phyloP scores from a whole-genome alignment of 768 basidiomycete genomes.

The Lentinula sp. region DNA sequence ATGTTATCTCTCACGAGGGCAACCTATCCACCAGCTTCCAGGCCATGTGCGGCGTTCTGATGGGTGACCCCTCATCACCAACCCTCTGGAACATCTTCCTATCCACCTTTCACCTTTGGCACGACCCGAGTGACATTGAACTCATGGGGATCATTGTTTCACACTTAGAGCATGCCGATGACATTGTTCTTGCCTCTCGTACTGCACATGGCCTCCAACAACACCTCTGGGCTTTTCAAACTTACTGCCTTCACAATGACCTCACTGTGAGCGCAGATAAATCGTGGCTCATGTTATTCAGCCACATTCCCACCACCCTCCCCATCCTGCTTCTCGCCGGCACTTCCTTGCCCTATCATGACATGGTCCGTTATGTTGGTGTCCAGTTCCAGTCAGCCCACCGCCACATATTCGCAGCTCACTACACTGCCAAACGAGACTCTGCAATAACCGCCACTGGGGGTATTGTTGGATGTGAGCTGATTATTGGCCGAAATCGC shows the following conservation, averaged over 20 bases:
- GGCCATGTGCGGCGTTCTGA: too few species aligned
- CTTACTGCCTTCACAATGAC: background rate
- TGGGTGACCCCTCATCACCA: too few species aligned
- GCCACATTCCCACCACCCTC: background rate
- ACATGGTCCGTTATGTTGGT: background rate
- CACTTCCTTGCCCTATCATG: background rate
- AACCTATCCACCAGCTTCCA: too few species aligned
- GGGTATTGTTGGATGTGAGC: background rate
- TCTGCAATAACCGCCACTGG: background rate
- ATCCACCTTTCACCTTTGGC: too few species aligned
- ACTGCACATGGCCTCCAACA: slow-evolving; percentile 15
- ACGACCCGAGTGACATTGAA: too few species aligned
- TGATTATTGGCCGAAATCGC: background rate
- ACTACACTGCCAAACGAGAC: background rate
- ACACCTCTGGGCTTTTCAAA: background rate
- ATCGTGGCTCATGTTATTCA: background rate
- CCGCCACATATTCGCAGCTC: background rate
- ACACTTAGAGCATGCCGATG: background rate
- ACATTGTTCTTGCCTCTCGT: slow-evolving; percentile 3
- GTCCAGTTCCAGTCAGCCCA: background rate
- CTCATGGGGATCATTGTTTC: too few species aligned
- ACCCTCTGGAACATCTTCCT: too few species aligned
- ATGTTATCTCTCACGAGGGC: background rate
- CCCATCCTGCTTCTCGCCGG: background rate
- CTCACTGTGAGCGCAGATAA: background rate